Evolutionary conservation across 768 basidiomycete genomes (phyloP), one percentile per base, ranked within the genome.

Genomic region (Roridomyces roridus): DNA sequence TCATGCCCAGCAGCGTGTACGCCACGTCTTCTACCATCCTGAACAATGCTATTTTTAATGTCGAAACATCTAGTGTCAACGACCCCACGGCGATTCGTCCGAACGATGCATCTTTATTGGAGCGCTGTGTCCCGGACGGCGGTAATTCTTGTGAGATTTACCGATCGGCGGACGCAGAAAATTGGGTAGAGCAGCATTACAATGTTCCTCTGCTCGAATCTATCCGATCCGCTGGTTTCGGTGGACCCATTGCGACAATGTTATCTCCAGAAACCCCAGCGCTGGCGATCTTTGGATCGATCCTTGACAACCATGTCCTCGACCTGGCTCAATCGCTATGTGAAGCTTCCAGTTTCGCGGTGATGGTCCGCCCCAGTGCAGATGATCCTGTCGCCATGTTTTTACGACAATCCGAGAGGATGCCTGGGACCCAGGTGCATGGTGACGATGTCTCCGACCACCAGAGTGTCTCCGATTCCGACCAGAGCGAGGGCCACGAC

Each of bases 271-370:
- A 43, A 0, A 28, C 23, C 6, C 29, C 46, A 18, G 54, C 46
- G 4, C 46, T 55, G 14, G 39, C 40, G 3, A 42, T 55, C 7
- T 55, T 55, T n/a, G 54, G 54, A 24, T 55, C 54, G 9, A 28
- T 36, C 21, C 24, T 48, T 2, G 40, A 48, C 12, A 21, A 36
- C 12, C 31, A 21, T 14, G 54, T 55, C 25, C 40, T 55, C n/a
- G 31, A 48, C 29, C 28, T 43, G 3, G 54, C 54, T 1, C 20
- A 55, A 28, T 10, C 40, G 20, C 21, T 55, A 6, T 47, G 37
- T 21, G 46, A 55, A 7, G 46, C 25, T 1, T 55, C 54, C 3
- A 17, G 1, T 2, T 42, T 47, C n/a, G 17, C 39, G 9, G 54
- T 55, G 15, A 55, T 55, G 46, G 18, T 55, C 46, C 28, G 46